Percentiles rank a stretch among this genome's conserved stretches.
Conservation (phyloP, 2,329 filamentous ascomycete species). For the Xylariaceae sp. region DNA sequence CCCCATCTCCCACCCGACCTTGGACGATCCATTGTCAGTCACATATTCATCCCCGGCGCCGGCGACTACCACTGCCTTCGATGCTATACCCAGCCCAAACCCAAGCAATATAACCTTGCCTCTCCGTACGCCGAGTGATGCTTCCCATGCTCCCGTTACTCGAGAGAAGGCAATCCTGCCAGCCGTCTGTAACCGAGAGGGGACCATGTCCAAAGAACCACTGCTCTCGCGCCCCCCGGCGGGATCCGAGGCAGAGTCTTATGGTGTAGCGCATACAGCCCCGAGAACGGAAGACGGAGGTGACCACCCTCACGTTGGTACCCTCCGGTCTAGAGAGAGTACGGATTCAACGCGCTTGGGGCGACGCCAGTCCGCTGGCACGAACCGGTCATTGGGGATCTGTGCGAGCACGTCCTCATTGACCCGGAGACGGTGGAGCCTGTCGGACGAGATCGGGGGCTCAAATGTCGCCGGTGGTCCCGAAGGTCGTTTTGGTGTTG, state of each 20-base stretch:
- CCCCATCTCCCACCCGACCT: conserved; percentile 12
- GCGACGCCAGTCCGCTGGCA: conserved; percentile 25
- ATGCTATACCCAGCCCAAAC: not conserved
- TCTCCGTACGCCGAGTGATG: conserved; percentile 24
- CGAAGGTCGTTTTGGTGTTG: conserved; percentile 49
- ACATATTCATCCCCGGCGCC: conserved; percentile 15
- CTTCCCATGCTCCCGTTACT: conserved; percentile 12
- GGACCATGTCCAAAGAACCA: conserved; percentile 43
- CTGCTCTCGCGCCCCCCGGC: conserved; percentile 56
- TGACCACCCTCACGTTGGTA: conserved; percentile 24
- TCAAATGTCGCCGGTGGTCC: conserved; percentile 48
- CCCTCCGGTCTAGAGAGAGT: conserved; percentile 20
- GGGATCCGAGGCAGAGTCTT: conserved; percentile 55
- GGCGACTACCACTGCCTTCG: not conserved
- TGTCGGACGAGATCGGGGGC: conserved; percentile 47
- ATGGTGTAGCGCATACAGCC: conserved; percentile 50
- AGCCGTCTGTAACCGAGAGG: conserved; percentile 18
- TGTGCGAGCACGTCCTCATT: conserved; percentile 28
- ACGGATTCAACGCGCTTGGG: conserved; percentile 23
- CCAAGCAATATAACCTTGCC: conserved; percentile 17
- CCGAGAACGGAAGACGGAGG: conserved; percentile 34
- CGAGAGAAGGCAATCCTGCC: conserved; percentile 22
- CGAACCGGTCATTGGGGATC: conserved; percentile 21
- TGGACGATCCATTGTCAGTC: conserved; percentile 3
- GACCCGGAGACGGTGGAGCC: conserved; percentile 27